These are phyloP conservation scores for Thielaviopsis musarum DNA, from an alignment of 2,329 filamentous ascomycete genomes.

Conservation along the genomic window DNA sequence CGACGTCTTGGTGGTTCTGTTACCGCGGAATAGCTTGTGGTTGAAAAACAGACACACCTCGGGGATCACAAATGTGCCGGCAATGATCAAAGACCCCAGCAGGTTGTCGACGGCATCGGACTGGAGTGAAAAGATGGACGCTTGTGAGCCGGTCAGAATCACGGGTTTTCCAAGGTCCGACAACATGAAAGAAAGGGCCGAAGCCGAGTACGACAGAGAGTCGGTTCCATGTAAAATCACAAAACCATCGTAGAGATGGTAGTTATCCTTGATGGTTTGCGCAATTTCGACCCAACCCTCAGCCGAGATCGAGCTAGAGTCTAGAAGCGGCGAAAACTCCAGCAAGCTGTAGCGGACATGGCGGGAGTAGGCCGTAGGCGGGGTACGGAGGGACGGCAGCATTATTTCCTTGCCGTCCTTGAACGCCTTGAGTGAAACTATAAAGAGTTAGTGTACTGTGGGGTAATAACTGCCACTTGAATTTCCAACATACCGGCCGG, in stretches of 20 bases:
- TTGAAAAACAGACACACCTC: conserved; percentile 93
- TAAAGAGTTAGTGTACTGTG: not conserved
- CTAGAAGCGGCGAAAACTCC: conserved; percentile 70
- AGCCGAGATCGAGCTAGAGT: conserved; percentile 80
- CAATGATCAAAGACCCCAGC: conserved; percentile 72
- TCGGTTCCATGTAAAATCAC: conserved; percentile 85
- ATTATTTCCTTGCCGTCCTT: conserved; percentile 30
- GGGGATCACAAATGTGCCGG: conserved; percentile 81
- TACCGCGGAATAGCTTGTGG: conserved; percentile 76
- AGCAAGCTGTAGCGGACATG: conserved; percentile 71
- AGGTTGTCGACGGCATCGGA: conserved; percentile 86
- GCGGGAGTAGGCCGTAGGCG: conserved; percentile 60
- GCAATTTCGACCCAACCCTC: conserved; percentile 78
- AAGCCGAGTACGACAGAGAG: conserved; percentile 76
- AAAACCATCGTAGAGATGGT: conserved; percentile 77
- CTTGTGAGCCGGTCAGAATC: conserved; percentile 66
- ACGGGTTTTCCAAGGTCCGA: conserved; percentile 82
- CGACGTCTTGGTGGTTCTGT: conserved; percentile 74
- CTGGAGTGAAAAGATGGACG: conserved; percentile 79
- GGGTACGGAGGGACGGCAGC: conserved; percentile 60
- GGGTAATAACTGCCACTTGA: not conserved
- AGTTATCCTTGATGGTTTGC: conserved; percentile 63
- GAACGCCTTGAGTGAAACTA: conserved; percentile 33
- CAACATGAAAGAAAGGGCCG: conserved; percentile 85
- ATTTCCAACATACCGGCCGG: conserved; percentile 16